Evolutionary conservation across 1,139 yeast genomes (phyloP), one percentile per base, ranked within the genome.

Genomic region (Blastobotrys raffinosifermentans): DNA sequence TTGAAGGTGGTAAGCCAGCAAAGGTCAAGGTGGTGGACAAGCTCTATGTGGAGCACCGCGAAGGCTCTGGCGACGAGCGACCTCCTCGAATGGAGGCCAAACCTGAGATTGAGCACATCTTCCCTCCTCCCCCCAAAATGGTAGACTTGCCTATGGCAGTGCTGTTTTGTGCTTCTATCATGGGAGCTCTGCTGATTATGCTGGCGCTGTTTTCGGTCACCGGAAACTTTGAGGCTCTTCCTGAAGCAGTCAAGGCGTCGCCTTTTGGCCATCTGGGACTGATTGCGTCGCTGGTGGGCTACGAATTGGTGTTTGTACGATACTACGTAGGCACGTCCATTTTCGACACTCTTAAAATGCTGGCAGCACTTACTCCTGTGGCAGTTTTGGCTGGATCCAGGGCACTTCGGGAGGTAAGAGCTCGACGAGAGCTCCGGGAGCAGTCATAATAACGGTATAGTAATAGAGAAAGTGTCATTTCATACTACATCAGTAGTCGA

Each of bases 291-390:
- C 57, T 87, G 32, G 55, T 72, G 14, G 77, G 75, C 3, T 70
- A 77, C 48, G 96, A 87, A 62, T 58, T 63, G 32, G 67, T 74
- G 17, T 84, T 87, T 51, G 60, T 73, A 47, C 71, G 69, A 45
- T 89, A 89, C 64, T 89, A 77, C 62, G 58, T 77, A 48, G 82
- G 85, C 20, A 67, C 75, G 29, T 69, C 85, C 17, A 84, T 89
- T 37, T 87, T 89, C 59, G 69, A 74, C 16, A 78, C 94, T 1
- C 58, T 87, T 34, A 66, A 69, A 45, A 68, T 74, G 46, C 63
- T 71, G 8, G 67, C 70, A 8, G 46, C 75, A 17, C 63, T 80
- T 39, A 69, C 73, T 4, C 72, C 77, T 2, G 72, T 84, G 26
- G 66, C 81, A 19, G 57, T 83, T 31, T 71, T 73, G 57, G 65